Base-by-base conservation (phyloP, 805 yeast genomes). In the Zygosaccharomyces siamensis region DNA sequence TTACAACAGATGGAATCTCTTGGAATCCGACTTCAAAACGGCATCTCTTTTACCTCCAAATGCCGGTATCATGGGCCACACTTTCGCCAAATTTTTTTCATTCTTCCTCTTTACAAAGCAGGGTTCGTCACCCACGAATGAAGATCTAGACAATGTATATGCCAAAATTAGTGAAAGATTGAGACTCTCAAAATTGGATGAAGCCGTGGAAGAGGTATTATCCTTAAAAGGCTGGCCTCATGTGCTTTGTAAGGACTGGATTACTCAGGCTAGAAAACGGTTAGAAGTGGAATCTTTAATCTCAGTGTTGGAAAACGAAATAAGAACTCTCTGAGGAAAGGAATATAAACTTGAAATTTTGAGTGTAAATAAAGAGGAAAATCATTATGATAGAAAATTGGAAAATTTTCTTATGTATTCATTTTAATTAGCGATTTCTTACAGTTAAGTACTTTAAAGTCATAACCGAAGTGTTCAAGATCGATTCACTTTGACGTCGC, bases 1-100 rank as follows among this genome's bases (percentile, higher is more conserved):
- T 40, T 76, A 84, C 52, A 75, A 86, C 36, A 81, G 95, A 61
- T 88, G 96, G 87, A 79, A 81, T 55, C 72, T 83, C 46, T 75
- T 93, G 51, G 83, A 78, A 20, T 93, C 95, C 12, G 96, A 92
- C 70, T 79, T 93, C 63, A 83, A 96, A 68, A 80, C 89, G 27
- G 90, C 95, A 6, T 82, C 97, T 4, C 72, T 93, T 58, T 78
- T 90, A 53, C 97, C 98, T 47, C 95, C 95, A 58, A 87, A 92
- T 62, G 96, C 99, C 23, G 99, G 99, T 62, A 78, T 93, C 47
- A 78, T 92, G 59, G 98, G 97, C 27, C 97, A 93, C 68, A 67
- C 89, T 38, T 78, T 95, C 5, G 90, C 98, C 14, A 74, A 77
- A 56, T 48, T 89, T 7, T 86, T 90, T 64, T 84, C 95, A 31